Evolutionary conservation across 1,139 yeast species (phyloP), one percentile per base, ranked within the genome.

Genomic region (Scheffersomyces parashehatae): DNA sequence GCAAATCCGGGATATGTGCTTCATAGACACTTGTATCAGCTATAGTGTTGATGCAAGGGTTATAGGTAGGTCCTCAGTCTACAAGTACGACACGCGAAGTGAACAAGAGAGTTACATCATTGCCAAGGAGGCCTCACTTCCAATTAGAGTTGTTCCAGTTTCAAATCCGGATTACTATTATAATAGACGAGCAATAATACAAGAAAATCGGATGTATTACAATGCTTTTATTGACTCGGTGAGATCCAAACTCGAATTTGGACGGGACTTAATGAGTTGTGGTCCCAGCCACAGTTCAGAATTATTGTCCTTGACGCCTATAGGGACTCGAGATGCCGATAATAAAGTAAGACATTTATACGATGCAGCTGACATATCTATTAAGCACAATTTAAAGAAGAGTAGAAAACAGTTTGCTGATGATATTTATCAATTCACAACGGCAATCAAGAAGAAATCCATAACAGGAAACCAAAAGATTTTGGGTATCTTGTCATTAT

Each of bases 31-130:
- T 3, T 59, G 66, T 8, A 60, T 70, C 4, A 53, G 64, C 15
- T 74, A 73, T 51, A 65, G 70, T 33, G 70, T 73, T 3, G 61
- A 63, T 34, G 73, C 73, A 3, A 60, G 76, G 50, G 67, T 73
- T 39, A 68, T 74, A 42, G 78, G 78, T 38, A 62, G 68, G 41
- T 70, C 71, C 9, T 63, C 68, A 16, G 75, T 69, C 42, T 74
- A 70, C 48, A 46, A 50, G 30, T 48, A 47, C 36, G 42, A 41
- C 9, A 42, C 45, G 7, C 42, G 41, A 2, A 40, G 42, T 29
- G 48, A 28, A 4, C 42, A 41, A 2, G 74, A 74, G 45, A 68
- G 64, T 46, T 74, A 71, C 45, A 68, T 73, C 16, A 60, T 73
- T 37, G 74, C 74, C 3, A 63, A 64, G 35, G 74, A 70, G 39